Percentiles rank a stretch among this genome's conserved stretches.
Conservation (phyloP, 2,329 filamentous ascomycete species). For the Ophiosphaerella korrae region DNA sequence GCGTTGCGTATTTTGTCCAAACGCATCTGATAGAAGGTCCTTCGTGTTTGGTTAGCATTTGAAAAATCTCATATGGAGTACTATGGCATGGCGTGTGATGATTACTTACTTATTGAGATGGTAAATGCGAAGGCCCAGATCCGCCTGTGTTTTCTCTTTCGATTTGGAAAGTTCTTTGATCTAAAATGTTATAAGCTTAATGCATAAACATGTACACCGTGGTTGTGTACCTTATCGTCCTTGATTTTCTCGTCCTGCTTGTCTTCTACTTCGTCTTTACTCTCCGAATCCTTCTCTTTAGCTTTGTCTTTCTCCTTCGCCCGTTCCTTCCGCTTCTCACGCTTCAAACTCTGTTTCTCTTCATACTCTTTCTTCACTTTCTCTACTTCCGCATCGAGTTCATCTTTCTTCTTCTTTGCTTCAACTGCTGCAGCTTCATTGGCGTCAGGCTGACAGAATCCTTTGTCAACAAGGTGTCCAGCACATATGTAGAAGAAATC, state of each 20-base stretch:
- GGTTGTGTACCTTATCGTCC: slow-evolving; percentile 58
- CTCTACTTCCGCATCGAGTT: slow-evolving; percentile 55
- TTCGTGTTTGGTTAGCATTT: slow-evolving; percentile 43
- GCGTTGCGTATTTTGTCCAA: slow-evolving; percentile 76
- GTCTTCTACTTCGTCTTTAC: slow-evolving; percentile 68
- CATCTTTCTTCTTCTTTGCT: slow-evolving; percentile 61
- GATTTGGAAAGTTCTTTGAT: slow-evolving; percentile 57
- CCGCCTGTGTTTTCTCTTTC: slow-evolving; percentile 50
- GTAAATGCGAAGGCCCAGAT: slow-evolving; percentile 80
- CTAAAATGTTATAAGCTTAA: slow-evolving; percentile 28
- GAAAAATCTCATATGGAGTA: not conserved
- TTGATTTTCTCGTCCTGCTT: slow-evolving; percentile 69
- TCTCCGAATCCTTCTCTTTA: slow-evolving; percentile 57
- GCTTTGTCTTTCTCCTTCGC: slow-evolving; percentile 65
- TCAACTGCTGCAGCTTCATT: slow-evolving; percentile 65
- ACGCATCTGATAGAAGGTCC: slow-evolving; percentile 85
- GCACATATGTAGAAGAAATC: slow-evolving; percentile 94
- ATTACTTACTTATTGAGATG: slow-evolving; percentile 72
- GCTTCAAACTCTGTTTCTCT: slow-evolving; percentile 64
- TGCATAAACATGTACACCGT: not conserved
- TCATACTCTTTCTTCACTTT: slow-evolving; percentile 57
- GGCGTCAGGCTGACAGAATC: slow-evolving; percentile 76
- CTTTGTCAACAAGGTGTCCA: slow-evolving; percentile 78
- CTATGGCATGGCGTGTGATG: not conserved
- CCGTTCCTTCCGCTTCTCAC: slow-evolving; percentile 51